Conservation (phyloP, 2,329 filamentous ascomycete genomes). For the Massarina eburnea region DNA sequence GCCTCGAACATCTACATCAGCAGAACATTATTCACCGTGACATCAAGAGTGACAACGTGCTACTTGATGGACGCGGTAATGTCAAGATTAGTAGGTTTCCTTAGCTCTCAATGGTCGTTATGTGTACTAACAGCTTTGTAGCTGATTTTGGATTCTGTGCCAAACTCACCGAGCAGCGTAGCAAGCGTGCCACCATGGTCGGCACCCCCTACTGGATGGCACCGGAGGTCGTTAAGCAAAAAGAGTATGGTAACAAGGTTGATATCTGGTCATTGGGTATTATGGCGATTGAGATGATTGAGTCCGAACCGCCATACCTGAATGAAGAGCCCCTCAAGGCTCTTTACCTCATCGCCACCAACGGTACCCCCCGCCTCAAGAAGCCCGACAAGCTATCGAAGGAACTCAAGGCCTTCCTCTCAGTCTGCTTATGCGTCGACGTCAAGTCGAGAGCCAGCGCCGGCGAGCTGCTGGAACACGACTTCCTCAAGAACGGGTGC, state of each 20-base stretch:
- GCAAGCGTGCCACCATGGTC: conserved; percentile 98
- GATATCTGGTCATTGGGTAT: conserved; percentile 99
- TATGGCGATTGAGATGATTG: conserved; percentile 99
- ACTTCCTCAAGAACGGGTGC: conserved; percentile 93
- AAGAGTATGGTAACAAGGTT: conserved; percentile 97
- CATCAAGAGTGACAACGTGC: conserved; percentile 98
- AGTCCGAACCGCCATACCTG: conserved; percentile 94
- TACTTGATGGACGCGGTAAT: conserved; percentile 89
- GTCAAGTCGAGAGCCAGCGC: conserved; percentile 93
- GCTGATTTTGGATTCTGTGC: conserved; percentile 99
- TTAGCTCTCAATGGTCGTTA: not conserved
- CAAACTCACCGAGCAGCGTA: conserved; percentile 95
- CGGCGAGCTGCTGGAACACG: conserved; percentile 83
- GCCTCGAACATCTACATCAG: conserved; percentile 88
- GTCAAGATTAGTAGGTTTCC: conserved; percentile 88
- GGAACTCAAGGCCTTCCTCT: conserved; percentile 95
- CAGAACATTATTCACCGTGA: conserved; percentile 98
- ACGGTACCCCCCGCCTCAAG: conserved; percentile 94
- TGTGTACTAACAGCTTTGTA: conserved; percentile 42
- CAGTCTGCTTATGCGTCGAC: conserved; percentile 93
- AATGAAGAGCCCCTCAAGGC: conserved; percentile 98
- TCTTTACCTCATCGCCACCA: conserved; percentile 95
- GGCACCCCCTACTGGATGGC: conserved; percentile 99
- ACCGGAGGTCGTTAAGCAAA: conserved; percentile 98
- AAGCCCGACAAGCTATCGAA: conserved; percentile 98